Base-by-base conservation (phyloP, 2,329 filamentous ascomycete species). In the Pyrenophora seminiperda region DNA sequence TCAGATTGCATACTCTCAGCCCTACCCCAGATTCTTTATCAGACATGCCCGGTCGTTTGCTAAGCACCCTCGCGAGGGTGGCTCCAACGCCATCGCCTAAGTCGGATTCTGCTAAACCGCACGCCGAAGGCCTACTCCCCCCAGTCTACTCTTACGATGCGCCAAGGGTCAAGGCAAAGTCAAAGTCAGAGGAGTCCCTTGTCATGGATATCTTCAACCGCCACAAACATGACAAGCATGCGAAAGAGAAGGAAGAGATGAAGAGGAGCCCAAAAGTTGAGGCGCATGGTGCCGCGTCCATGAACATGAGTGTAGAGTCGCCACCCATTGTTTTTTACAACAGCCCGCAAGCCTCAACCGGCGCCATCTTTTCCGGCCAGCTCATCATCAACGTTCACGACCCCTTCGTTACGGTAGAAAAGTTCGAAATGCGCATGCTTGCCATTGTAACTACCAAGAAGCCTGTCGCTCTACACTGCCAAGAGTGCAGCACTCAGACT, bases 261-360 rank as follows among this genome's bases (percentile, higher is more conserved):
- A 68, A 66, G 54, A 73, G 71, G 59, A 67, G 60, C 34, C 68
- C 70, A 37, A 72, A 67, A 58, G 54, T 68, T 6, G 72, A 73
- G 22, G 65, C 73, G 6, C 61, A 68, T 29, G 73, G 76, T 40
- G 72, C 78, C 2, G 79, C 81, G 41, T 81, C 77, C 55, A 73
- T 87, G 56, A 77, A 81, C 50, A 78, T 87, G 63, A 73, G 80
- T 62, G 88, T 97, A 56, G 92, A 97, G 77, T 95, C 90, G 10
- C 91, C 91, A 1, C 92, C 92, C 2, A 81, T 93, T 14, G 83
- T 97, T 37, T 87, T 96, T 75, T 90, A 94, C 66, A 91, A 91
- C 56, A 79, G 82, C 18, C 80, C 89, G 1, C 81, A 86, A 54
- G 81, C 83, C 59, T 96, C 91, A 62, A 88, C 87, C 2, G 93